Conservation (phyloP, 768 basidiomycete genomes). For the Pisolithus albus region DNA sequence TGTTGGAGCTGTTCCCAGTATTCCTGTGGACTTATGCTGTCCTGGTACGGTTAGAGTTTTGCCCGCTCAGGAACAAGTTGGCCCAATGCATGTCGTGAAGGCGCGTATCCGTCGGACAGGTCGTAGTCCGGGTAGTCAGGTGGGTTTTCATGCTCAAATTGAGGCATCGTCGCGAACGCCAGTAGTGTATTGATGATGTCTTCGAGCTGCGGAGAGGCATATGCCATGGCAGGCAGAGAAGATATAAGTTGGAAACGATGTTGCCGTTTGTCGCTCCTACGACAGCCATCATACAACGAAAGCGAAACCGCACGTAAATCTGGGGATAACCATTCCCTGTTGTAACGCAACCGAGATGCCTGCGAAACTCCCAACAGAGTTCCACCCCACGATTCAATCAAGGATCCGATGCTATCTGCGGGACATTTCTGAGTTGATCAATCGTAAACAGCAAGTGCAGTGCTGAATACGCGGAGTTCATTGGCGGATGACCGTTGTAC, state of each 20-base stretch:
- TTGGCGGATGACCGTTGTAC: neutral
- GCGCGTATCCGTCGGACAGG: slow-evolving; percentile 7
- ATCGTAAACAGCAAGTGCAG: slow-evolving; percentile 6
- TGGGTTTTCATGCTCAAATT: slow-evolving; percentile 8
- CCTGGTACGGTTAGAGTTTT: slow-evolving; percentile 2
- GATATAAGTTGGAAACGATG: slow-evolving; percentile 23
- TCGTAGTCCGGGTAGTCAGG: slow-evolving; percentile 12
- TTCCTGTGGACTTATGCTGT: slow-evolving; percentile 10
- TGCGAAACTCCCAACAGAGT: neutral
- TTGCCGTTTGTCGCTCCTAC: slow-evolving; percentile 1
- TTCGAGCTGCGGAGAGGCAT: slow-evolving; percentile 8
- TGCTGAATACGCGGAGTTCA: slow-evolving; percentile 14
- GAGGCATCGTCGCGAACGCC: slow-evolving; percentile 20
- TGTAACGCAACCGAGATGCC: slow-evolving; percentile 15
- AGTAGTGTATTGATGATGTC: slow-evolving; percentile 25
- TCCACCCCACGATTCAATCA: slow-evolving; percentile 8
- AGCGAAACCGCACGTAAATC: slow-evolving; percentile 21
- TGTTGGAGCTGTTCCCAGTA: neutral
- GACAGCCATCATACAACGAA: slow-evolving; percentile 22
- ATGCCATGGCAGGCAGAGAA: slow-evolving; percentile 27
- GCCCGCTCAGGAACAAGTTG: neutral
- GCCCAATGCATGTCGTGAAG: neutral
- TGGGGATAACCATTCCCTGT: slow-evolving; percentile 21
- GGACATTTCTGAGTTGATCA: neutral
- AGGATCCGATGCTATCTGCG: neutral